phyloP scores from a whole-genome alignment of 805 yeast species.

The Nakazawaea peltata region DNA sequence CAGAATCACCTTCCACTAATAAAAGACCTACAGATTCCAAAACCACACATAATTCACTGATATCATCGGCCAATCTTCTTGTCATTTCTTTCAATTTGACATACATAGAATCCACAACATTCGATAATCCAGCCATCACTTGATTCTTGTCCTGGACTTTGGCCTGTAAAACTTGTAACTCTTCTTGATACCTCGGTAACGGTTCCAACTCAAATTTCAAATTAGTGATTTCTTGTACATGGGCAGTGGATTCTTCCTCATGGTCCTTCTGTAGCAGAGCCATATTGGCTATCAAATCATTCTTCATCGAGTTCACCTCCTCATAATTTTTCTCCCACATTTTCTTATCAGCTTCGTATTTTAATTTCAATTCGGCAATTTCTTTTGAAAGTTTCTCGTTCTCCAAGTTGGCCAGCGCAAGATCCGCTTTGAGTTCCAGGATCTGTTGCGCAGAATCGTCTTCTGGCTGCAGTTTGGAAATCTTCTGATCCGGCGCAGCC shows the following conservation, averaged over 20 bases:
- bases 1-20: conserved; percentile 31
- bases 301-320: conserved; percentile 36
- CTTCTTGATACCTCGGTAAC: conserved; percentile 38
- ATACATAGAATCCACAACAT: conserved; percentile 17
- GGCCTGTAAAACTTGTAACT: conserved; percentile 34
- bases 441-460: conserved; percentile 19
- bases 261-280: conserved; percentile 55
- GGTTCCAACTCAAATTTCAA: conserved; percentile 37
- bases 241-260: conserved; percentile 39
- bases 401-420: conserved; percentile 10
- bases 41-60: conserved; percentile 45
- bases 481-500: neutral
- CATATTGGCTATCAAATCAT: conserved; percentile 62
- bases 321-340: conserved; percentile 13
- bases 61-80: conserved; percentile 24
- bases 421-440: conserved; percentile 17
- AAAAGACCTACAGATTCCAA: conserved; percentile 75
- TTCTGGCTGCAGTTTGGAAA: conserved; percentile 1
- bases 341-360: conserved; percentile 7
- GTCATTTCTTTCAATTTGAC: conserved; percentile 35
- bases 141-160: conserved; percentile 22
- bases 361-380: conserved; percentile 8
- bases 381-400: conserved; percentile 9
- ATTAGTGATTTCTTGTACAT: conserved; percentile 41
- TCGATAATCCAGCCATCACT: conserved; percentile 14